phyloP scores from a whole-genome alignment of 768 basidiomycete species.

The Cystofilobasidium capitatum region DNA sequence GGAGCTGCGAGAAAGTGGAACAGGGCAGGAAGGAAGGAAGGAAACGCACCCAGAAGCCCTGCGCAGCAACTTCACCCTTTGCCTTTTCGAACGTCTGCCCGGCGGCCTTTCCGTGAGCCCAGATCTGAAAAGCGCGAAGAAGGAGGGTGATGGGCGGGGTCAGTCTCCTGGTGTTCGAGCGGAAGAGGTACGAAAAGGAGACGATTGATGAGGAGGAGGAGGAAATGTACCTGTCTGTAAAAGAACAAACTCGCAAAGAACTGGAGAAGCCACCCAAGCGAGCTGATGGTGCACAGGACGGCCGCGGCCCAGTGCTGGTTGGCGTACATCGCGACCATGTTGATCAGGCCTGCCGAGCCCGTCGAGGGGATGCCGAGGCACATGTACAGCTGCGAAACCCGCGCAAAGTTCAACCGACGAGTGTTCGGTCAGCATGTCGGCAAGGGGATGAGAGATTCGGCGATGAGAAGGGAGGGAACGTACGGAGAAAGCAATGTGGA shows the following conservation, averaged over 20 bases:
- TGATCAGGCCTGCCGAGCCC: constrained; percentile 89
- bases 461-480: neutral
- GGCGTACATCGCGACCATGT: constrained; percentile 70
- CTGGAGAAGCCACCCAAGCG: constrained; percentile 14
- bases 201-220: too few species aligned
- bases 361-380: constrained; percentile 43
- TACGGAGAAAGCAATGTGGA: constrained; percentile 17
- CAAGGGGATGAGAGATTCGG: neutral
- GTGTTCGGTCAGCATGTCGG: neutral
- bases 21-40: neutral
- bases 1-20: neutral
- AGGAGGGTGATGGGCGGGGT: neutral
- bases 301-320: constrained; percentile 65
- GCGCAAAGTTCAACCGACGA: neutral
- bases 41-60: constrained; percentile 24
- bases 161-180: too few species aligned
- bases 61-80: constrained; percentile 26
- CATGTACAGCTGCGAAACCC: neutral
- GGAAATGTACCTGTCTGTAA: constrained; percentile 5
- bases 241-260: neutral
- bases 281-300: constrained; percentile 38
- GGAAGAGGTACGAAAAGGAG: neutral
- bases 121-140: constrained; percentile 55
- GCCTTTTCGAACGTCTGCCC: constrained; percentile 59
- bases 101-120: constrained; percentile 65